These are phyloP conservation scores for Fusarium fracticaudum DNA, from an alignment of 2,329 filamentous ascomycete species.

Conservation along the genomic window DNA sequence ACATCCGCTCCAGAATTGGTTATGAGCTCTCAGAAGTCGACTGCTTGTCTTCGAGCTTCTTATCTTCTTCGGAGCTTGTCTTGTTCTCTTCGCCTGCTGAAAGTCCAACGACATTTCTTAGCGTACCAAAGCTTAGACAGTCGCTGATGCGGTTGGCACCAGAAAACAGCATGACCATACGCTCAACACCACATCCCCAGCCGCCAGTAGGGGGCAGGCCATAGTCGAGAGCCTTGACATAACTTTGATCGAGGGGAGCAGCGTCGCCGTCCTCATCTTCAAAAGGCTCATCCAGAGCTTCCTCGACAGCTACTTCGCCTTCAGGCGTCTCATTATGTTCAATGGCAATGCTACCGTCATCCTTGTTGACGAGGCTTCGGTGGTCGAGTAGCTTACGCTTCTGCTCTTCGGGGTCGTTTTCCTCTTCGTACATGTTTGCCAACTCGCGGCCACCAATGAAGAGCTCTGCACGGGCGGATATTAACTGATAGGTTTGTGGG, in stretches of 20 bases:
- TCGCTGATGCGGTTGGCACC: conserved; percentile 83
- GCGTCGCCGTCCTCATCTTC: conserved; percentile 56
- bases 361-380: conserved; percentile 50
- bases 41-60: conserved; percentile 37
- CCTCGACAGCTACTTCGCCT: not conserved
- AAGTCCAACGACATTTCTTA: conserved; percentile 73
- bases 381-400: conserved; percentile 79
- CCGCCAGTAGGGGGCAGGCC: conserved; percentile 95
- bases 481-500: conserved; percentile 71
- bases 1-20: not conserved
- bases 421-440: conserved; percentile 98
- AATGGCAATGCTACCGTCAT: conserved; percentile 47
- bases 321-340: conserved; percentile 24
- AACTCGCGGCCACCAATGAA: conserved; percentile 84
- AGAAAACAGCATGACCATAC: conserved; percentile 90
- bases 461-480: conserved; percentile 85
- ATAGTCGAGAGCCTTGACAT: conserved; percentile 84
- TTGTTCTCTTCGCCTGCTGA: conserved; percentile 49
- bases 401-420: conserved; percentile 91
- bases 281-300: conserved; percentile 18
- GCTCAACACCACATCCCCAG: conserved; percentile 94
- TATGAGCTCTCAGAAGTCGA: not conserved
- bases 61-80: conserved; percentile 3
- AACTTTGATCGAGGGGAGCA: conserved; percentile 76
- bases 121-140: conserved; percentile 86